Percentiles rank a stretch among this genome's conserved stretches.
phyloP scores from a whole-genome alignment of 2,329 filamentous ascomycete species.

The Fusarium sororula region DNA sequence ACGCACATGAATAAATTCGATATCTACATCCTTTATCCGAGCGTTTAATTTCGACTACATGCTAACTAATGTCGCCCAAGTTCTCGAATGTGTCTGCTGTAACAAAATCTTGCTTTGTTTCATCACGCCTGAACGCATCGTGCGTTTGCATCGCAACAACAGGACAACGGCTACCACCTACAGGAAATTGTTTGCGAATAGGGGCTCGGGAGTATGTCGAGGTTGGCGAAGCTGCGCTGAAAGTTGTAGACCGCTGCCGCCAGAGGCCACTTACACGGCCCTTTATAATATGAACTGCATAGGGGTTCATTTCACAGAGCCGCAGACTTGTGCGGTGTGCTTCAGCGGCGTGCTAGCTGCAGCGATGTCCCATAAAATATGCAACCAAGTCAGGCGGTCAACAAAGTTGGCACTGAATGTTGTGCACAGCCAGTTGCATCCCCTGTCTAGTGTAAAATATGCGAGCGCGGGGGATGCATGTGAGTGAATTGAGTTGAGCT shows the following conservation, averaged over 20 bases:
- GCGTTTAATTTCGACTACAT: constrained; percentile 13
- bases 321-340: constrained; percentile 44
- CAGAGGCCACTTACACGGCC: constrained; percentile 32
- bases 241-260: constrained; percentile 21
- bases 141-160: constrained; percentile 22
- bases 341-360: constrained; percentile 42
- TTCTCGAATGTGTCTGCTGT: constrained; percentile 1
- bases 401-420: constrained; percentile 35
- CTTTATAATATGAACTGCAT: constrained; percentile 37
- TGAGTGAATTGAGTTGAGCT: constrained; percentile 16
- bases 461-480: constrained; percentile 29
- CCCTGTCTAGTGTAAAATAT: constrained; percentile 39
- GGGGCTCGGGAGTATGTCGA: constrained; percentile 25
- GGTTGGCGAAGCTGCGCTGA: not conserved
- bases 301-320: constrained; percentile 43
- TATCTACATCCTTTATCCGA: constrained; percentile 13
- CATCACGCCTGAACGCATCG: constrained; percentile 8
- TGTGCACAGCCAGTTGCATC: constrained; percentile 31
- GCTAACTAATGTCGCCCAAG: not conserved
- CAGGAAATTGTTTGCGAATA: constrained; percentile 15
- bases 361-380: constrained; percentile 46
- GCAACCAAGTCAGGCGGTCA: constrained; percentile 45
- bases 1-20: constrained; percentile 14
- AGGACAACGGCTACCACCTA: constrained; percentile 8
- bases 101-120: constrained; percentile 7